Evolutionary conservation across 495 filamentous ascomycete genomes (phyloP).

Genomic region (Hypoxylon perforatum): DNA sequence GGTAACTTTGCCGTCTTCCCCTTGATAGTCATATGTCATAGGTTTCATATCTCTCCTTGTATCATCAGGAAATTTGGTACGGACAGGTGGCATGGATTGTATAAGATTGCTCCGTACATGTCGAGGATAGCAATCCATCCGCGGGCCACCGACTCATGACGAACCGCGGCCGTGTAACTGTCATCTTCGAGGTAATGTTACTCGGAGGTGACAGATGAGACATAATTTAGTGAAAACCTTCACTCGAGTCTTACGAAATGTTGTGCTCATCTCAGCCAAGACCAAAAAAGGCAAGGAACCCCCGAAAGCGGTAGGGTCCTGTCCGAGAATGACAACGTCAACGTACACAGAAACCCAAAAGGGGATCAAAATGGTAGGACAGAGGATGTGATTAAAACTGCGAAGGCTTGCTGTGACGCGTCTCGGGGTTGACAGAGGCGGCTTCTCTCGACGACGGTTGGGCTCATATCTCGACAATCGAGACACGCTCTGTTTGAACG

Average conservation of each 20-base stretch:
- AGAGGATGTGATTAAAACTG: conserved; percentile 41
- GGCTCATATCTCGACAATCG: conserved; percentile 30
- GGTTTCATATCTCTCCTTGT: conserved; percentile 5
- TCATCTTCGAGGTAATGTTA: conserved; percentile 35
- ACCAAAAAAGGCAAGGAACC: conserved; percentile 30
- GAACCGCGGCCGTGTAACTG: conserved; percentile 24
- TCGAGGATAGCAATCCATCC: not conserved
- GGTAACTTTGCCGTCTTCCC: not conserved
- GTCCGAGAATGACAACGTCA: conserved; percentile 42
- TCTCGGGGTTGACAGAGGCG: conserved; percentile 40
- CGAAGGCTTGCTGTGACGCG: conserved; percentile 38
- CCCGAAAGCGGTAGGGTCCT: conserved; percentile 38
- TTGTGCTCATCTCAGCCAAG: conserved; percentile 33
- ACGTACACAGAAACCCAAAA: conserved; percentile 37
- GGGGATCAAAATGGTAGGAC: conserved; percentile 36
- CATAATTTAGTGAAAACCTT: conserved; percentile 29
- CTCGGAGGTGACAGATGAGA: conserved; percentile 43
- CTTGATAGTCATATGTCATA: not conserved
- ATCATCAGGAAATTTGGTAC: conserved; percentile 13
- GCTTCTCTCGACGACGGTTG: conserved; percentile 22
- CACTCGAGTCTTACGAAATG: conserved; percentile 33
- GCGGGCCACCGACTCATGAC: conserved; percentile 1
- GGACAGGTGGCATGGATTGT: conserved; percentile 12
- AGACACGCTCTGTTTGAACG: conserved; percentile 32
- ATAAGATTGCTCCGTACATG: not conserved